These are phyloP conservation scores for Chytriomyces confervae DNA, from an alignment of 192 early-diverging fungal species.

Conservation along the genomic window DNA sequence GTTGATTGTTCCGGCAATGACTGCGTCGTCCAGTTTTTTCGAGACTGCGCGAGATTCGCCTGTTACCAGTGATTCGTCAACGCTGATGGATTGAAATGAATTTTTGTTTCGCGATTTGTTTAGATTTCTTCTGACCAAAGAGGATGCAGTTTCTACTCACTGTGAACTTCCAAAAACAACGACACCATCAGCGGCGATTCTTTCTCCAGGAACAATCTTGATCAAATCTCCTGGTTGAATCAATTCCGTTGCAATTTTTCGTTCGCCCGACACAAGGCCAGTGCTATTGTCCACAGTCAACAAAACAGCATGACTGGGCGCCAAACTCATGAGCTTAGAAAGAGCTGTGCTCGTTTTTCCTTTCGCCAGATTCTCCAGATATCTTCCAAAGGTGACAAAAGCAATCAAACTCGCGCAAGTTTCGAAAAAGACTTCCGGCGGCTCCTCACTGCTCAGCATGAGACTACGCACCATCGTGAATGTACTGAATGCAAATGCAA, in stretches of 20 bases:
- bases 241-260: slow-evolving; percentile 81
- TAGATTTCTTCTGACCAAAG: background rate
- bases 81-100: slow-evolving; percentile 51
- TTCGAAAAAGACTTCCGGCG: slow-evolving; percentile 92
- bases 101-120: background rate
- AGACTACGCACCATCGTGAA: slow-evolving; percentile 71
- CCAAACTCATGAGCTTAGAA: slow-evolving; percentile 84
- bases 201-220: slow-evolving; percentile 90
- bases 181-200: slow-evolving; percentile 87
- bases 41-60: slow-evolving; percentile 85
- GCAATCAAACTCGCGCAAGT: slow-evolving; percentile 90
- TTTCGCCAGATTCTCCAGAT: slow-evolving; percentile 94
- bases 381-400: slow-evolving; percentile 91
- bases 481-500: slow-evolving; percentile 83
- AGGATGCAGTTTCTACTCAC: background rate
- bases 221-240: slow-evolving; percentile 85
- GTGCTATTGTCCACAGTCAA: slow-evolving; percentile 39
- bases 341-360: slow-evolving; percentile 89
- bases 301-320: slow-evolving; percentile 71
- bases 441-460: slow-evolving; percentile 41
- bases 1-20: slow-evolving; percentile 97
- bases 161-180: slow-evolving; percentile 66
- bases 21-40: slow-evolving; percentile 66
- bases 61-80: slow-evolving; percentile 97
- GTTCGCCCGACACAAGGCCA: slow-evolving; percentile 53